These are phyloP conservation scores for Pseudomicrostroma phylloplanum DNA, from an alignment of 1,284 basidiomycete species.

Conservation along the genomic window DNA sequence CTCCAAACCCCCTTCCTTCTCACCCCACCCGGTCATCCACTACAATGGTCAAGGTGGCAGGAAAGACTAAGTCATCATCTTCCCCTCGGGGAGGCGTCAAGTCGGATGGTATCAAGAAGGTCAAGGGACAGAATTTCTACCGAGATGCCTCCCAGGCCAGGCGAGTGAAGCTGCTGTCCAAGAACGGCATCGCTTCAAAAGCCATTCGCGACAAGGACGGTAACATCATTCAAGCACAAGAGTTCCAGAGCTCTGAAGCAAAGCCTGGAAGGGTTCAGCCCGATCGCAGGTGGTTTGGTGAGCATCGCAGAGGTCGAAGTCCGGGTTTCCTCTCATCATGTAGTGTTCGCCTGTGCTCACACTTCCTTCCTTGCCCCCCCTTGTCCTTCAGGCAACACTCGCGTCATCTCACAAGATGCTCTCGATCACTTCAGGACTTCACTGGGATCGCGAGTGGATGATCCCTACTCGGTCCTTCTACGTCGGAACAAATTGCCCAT, in stretches of 20 bases:
- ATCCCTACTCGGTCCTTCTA: conserved; percentile 47
- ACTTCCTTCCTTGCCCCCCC: not conserved
- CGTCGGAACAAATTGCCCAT: conserved; percentile 49
- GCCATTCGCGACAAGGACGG: conserved; percentile 46
- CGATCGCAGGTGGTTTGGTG: conserved; percentile 46
- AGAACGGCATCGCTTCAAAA: conserved; percentile 43
- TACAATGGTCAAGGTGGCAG: conserved; percentile 1
- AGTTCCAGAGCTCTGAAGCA: conserved; percentile 48
- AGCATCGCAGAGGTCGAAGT: not conserved
- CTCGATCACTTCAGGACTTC: conserved; percentile 57
- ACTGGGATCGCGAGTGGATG: conserved; percentile 40
- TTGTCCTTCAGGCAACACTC: conserved; percentile 64
- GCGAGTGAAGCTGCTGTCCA: conserved; percentile 46
- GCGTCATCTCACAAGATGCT: conserved; percentile 65
- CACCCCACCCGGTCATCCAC: not conserved
- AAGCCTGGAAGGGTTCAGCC: conserved; percentile 49
- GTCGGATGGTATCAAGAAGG: conserved; percentile 5
- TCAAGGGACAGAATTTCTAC: conserved; percentile 49
- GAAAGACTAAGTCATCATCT: conserved; percentile 1
- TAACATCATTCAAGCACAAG: conserved; percentile 43
- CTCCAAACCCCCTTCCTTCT: not conserved
- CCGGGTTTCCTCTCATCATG: no score
- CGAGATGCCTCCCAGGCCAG: conserved; percentile 49
- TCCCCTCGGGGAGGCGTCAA: not conserved
- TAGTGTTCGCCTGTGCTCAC: no score